Conservation (phyloP, 1,284 basidiomycete genomes). For the Puccinia hordei region DNA sequence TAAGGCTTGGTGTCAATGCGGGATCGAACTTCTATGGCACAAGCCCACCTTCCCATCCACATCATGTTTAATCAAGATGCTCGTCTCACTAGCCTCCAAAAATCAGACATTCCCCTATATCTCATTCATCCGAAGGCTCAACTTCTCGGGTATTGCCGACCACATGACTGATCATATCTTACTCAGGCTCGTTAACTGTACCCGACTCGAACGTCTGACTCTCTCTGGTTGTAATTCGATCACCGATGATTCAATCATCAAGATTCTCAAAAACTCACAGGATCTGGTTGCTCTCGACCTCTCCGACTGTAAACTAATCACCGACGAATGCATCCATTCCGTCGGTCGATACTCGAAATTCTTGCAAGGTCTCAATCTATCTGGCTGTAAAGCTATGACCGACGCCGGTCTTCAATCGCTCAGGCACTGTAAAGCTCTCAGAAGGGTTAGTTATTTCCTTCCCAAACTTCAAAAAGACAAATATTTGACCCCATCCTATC, state of each 20-base stretch:
- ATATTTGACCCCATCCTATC: too few relatives aligned
- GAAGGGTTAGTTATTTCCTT: slow-evolving; percentile 62
- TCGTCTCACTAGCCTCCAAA: slow-evolving; percentile 65
- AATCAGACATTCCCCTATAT: slow-evolving; percentile 83
- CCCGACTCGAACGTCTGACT: slow-evolving; percentile 84
- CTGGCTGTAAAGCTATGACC: slow-evolving; percentile 78
- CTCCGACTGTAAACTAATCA: slow-evolving; percentile 65
- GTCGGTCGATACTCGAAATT: slow-evolving; percentile 73
- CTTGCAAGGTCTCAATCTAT: slow-evolving; percentile 89
- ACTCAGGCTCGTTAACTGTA: slow-evolving; percentile 72
- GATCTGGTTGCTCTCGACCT: slow-evolving; percentile 88
- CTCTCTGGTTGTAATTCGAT: slow-evolving; percentile 79
- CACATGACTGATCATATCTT: slow-evolving; percentile 79
- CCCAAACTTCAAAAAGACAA: background rate
- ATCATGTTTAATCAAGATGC: slow-evolving; percentile 75
- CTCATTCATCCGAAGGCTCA: slow-evolving; percentile 83
- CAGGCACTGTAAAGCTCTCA: slow-evolving; percentile 71
- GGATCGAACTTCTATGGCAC: slow-evolving; percentile 93
- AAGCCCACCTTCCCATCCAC: slow-evolving; percentile 76
- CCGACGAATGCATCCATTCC: slow-evolving; percentile 71
- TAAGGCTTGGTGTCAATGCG: slow-evolving; percentile 90
- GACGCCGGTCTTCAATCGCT: slow-evolving; percentile 76
- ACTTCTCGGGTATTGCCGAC: slow-evolving; percentile 74
- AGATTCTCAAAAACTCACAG: slow-evolving; percentile 68
- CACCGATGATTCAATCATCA: slow-evolving; percentile 69